Base-by-base conservation (phyloP, 2,329 filamentous ascomycete species). In the Paecilomyces sp. region DNA sequence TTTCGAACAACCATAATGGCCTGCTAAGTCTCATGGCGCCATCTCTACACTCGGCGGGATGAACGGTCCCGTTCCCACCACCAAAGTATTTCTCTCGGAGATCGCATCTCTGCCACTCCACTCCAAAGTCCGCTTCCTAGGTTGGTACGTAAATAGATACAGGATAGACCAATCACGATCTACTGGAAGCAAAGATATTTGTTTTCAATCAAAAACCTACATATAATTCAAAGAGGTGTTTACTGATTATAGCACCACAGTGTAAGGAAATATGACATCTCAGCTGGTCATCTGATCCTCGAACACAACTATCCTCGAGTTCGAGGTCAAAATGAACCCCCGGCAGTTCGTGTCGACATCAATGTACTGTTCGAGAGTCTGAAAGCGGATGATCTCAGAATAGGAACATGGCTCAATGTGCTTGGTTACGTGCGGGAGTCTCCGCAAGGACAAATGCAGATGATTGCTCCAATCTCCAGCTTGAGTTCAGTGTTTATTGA, bases 361-460 rank as follows among this genome's bases (percentile, higher is more conserved):
- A 82, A 84, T 57, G 83, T 92, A 64, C 74, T 95, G 2, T 81
- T 96, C 4, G 82, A 87, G 67, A 81, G 77, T 9, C 75, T 94
- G 60, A 84, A 83, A 22, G 75, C 81, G 24, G 82, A 87, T 59
- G 81, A 89, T 56, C 82, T 89, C 57, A 81, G 86, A 56, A 77
- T 89, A 28, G 93, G 93, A n/a, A 83, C 88, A 61, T 97, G 92
- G 92, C 75, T 97, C 56, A 96, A 97, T 71, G 82, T 97, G 3
- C 84, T 97, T 64, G 93, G 92, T 5, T 95, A 95, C 71, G 79
- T 92, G 41, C 41, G 41, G 41, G n/a, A 22, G 41, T 47, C n/a
- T 47, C 41, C n/a, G 41, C 41, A 47, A n/a, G 41, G 61, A 81
- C 79, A 50, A 70, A 71, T 52, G 57, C 66, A 54, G 63, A 60